A percentile compares a stretch with the other conserved stretches of the same genome.
phyloP scores from a whole-genome alignment of 108 stramenopile genomes.

The Conticribra weissflogii region DNA sequence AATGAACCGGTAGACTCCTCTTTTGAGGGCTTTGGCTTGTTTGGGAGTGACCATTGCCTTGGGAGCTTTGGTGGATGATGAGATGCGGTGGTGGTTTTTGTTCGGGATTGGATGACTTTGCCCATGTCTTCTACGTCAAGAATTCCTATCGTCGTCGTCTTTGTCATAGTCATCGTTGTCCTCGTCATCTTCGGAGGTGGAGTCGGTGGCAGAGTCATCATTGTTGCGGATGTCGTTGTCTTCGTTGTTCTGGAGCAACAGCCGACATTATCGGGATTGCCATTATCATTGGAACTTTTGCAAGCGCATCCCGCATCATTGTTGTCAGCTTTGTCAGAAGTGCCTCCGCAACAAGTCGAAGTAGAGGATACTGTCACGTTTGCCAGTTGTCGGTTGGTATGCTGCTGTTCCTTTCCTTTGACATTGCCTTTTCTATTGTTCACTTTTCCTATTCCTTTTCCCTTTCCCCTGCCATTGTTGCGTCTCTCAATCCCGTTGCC shows the following conservation, averaged over 20 bases:
- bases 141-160: constrained; percentile 56
- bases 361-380: no score
- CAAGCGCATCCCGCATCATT: constrained; percentile 23
- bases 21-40: constrained; percentile 89
- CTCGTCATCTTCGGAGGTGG: neutral
- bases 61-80: no score
- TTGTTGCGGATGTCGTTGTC: constrained; percentile 31
- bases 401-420: neutral
- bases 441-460: no score
- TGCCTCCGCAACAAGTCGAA: no score
- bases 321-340: no score
- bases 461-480: neutral
- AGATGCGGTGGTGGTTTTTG: no score
- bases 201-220: constrained; percentile 36
- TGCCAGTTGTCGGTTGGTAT: neutral
- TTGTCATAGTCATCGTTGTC: constrained; percentile 27
- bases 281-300: constrained; percentile 9
- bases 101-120: constrained; percentile 52
- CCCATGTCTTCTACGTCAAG: constrained; percentile 95
- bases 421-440: constrained; percentile 9
- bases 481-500: neutral
- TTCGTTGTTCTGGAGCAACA: constrained; percentile 19
- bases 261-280: neutral
- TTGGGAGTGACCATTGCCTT: constrained; percentile 94
- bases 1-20: constrained; percentile 96